Evolutionary conservation across 1,139 yeast species (phyloP).

Genomic region (Geotrichum citri-aurantii): DNA sequence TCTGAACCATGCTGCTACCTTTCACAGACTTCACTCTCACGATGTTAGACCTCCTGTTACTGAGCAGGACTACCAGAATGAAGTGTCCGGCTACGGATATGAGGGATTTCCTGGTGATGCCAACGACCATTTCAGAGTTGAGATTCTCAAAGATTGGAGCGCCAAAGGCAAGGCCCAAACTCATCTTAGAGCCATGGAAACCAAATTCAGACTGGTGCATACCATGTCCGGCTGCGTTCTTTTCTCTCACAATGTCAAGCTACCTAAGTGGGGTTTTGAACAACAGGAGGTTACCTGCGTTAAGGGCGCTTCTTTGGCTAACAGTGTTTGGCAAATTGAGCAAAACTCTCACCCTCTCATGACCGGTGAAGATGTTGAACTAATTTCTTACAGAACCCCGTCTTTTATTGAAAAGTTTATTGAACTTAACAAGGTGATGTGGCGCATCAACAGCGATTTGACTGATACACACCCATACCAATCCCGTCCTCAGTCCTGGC

Average conservation of each 20-base stretch:
- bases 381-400: constrained; percentile 56
- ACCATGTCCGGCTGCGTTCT: constrained; percentile 85
- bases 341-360: constrained; percentile 46
- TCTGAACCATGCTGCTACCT: constrained; percentile 61
- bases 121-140: constrained; percentile 90
- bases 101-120: constrained; percentile 92
- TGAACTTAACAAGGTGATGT: constrained; percentile 84
- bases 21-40: constrained; percentile 88
- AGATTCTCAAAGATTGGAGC: constrained; percentile 62
- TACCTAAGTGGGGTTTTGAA: constrained; percentile 94
- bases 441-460: constrained; percentile 81
- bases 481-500: constrained; percentile 87
- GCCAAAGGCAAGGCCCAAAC: constrained; percentile 54
- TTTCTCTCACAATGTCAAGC: constrained; percentile 77
- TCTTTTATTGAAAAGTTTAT: constrained; percentile 63
- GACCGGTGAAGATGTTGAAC: constrained; percentile 42
- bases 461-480: constrained; percentile 85
- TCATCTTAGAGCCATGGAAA: constrained; percentile 68
- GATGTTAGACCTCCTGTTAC: constrained; percentile 92
- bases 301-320: constrained; percentile 64
- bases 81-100: constrained; percentile 85
- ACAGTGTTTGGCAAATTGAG: constrained; percentile 86
- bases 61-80: constrained; percentile 94
- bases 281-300: constrained; percentile 98
- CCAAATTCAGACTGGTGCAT: constrained; percentile 82